Conservation (phyloP, 495 filamentous ascomycete species). For the Astrothelium subdiscretum region DNA sequence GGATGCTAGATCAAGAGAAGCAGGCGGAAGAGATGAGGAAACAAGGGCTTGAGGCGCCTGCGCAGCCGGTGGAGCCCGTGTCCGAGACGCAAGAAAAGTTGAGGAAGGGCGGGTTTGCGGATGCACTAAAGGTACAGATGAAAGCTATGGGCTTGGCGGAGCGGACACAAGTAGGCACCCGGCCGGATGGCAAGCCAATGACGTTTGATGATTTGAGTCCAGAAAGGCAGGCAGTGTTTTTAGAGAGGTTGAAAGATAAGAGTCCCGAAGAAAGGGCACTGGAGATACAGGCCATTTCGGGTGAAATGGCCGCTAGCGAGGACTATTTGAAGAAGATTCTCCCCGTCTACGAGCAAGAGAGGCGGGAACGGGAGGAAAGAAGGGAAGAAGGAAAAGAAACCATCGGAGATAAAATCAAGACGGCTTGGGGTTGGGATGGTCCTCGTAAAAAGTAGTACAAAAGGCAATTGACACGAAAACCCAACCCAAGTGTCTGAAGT, state of each 20-base stretch:
- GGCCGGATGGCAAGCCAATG: slow-evolving; percentile 5
- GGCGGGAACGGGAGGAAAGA: slow-evolving; percentile 19
- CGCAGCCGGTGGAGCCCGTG: slow-evolving; percentile 13
- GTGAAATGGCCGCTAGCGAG: slow-evolving; percentile 18
- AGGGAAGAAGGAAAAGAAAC: slow-evolving; percentile 25
- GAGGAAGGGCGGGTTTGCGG: slow-evolving; percentile 11
- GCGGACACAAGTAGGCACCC: not conserved
- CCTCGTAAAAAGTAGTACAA: not conserved
- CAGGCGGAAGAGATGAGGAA: slow-evolving; percentile 52
- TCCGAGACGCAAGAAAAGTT: slow-evolving; percentile 9
- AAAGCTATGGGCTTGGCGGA: slow-evolving; percentile 4
- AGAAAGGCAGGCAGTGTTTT: slow-evolving; percentile 17
- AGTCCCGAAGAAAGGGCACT: slow-evolving; percentile 20
- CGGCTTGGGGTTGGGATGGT: slow-evolving; percentile 24
- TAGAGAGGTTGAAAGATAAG: slow-evolving; percentile 20
- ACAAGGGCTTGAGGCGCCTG: slow-evolving; percentile 16
- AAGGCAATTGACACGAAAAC: not conserved
- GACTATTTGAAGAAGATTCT: slow-evolving; percentile 20
- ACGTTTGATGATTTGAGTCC: slow-evolving; percentile 11
- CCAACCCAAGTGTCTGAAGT: not conserved
- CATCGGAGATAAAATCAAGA: slow-evolving; percentile 27
- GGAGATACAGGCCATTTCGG: slow-evolving; percentile 23
- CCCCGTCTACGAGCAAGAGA: slow-evolving; percentile 20
- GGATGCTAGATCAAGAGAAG: slow-evolving; percentile 67
- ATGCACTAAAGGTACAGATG: not conserved